Conservation (phyloP, 495 filamentous ascomycete genomes). For the Penicillium bialowiezense region DNA sequence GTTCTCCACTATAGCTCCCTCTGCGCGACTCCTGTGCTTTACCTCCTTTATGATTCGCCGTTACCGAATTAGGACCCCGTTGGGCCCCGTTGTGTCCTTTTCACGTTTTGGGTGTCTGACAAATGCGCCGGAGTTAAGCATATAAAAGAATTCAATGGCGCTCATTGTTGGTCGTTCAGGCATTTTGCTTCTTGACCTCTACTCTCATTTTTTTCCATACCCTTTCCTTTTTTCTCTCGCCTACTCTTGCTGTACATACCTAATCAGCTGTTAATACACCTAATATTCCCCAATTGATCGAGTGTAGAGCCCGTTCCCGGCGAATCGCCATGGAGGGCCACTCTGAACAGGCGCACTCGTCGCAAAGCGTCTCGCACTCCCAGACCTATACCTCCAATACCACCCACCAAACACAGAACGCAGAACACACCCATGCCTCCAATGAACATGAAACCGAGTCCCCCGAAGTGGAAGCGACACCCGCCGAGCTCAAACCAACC, state of each 20-base stretch:
- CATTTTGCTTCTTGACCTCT: neutral
- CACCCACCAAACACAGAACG: neutral
- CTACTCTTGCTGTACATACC: constrained; percentile 12
- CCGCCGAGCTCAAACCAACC: constrained; percentile 9
- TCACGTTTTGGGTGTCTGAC: neutral
- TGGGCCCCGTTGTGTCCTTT: too few relatives aligned
- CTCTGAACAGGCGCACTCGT: constrained; percentile 4
- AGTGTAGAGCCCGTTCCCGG: constrained; percentile 6
- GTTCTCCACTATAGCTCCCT: constrained; percentile 7
- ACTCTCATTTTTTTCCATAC: too few relatives aligned
- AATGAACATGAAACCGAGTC: neutral
- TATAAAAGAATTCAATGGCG: neutral
- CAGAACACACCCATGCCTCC: neutral
- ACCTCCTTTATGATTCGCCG: too few relatives aligned
- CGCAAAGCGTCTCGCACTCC: neutral
- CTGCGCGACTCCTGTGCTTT: neutral
- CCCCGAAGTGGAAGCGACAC: constrained; percentile 6
- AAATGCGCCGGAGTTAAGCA: constrained; percentile 3
- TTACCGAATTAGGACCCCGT: too few relatives aligned
- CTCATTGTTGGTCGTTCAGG: neutral
- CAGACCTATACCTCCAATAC: neutral
- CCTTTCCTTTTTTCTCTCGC: constrained; percentile 1
- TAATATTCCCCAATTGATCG: constrained; percentile 14
- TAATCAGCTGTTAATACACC: constrained; percentile 8
- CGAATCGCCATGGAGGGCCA: constrained; percentile 23